Percentiles rank a stretch among this genome's conserved stretches.
Conservation (phyloP, 2,329 filamentous ascomycete species). For the Cladophialophora immunda region DNA sequence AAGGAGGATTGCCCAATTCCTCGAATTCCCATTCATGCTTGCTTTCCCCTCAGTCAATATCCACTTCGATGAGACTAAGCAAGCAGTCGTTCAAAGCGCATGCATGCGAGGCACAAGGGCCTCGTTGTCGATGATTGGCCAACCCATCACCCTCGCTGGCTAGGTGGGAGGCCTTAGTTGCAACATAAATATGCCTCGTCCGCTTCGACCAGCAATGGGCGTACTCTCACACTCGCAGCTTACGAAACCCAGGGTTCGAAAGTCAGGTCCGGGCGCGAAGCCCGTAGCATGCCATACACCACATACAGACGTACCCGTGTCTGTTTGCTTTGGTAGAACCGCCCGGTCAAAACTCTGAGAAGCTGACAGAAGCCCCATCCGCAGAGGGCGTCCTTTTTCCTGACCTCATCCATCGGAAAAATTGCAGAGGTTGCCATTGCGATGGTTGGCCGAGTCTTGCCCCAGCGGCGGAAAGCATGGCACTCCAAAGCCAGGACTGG, state of each 20-base stretch:
- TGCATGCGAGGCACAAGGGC: neutral
- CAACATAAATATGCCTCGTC: neutral
- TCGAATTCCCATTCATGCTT: neutral
- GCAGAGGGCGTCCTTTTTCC: neutral
- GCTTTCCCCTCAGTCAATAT: neutral
- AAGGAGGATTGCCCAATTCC: no score
- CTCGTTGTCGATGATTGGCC: neutral
- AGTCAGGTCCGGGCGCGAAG: neutral
- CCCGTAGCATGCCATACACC: neutral
- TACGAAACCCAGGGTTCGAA: neutral
- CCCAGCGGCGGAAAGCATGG: neutral
- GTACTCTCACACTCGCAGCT: neutral
- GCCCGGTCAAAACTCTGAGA: neutral
- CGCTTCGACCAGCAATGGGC: neutral
- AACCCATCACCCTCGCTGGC: neutral
- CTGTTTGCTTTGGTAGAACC: neutral
- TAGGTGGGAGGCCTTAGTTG: neutral
- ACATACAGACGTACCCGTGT: neutral
- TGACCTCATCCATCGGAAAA: neutral
- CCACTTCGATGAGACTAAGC: neutral
- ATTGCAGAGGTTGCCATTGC: neutral
- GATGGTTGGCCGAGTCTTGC: neutral
- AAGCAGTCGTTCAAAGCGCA: neutral
- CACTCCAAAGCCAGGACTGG: constrained; percentile 5
- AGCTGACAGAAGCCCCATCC: neutral